Percentiles rank a stretch among this genome's conserved stretches.
phyloP scores from a whole-genome alignment of 2,329 filamentous ascomycete genomes.

The Fusarium nodosum region DNA sequence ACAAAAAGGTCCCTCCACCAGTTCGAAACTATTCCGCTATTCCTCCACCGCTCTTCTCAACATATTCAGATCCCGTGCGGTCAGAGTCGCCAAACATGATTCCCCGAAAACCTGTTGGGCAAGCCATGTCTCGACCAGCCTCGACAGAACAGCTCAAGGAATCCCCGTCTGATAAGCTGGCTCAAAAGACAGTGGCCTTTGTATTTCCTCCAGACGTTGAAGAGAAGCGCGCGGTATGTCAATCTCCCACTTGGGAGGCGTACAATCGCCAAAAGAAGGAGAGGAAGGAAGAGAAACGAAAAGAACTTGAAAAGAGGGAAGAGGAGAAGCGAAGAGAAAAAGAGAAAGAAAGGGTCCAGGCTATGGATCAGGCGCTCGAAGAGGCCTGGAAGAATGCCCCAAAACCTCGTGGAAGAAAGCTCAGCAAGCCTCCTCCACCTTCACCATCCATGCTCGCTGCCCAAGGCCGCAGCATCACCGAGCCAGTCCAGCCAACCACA shows the following conservation, averaged over 20 bases:
- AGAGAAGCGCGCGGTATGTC: constrained; percentile 62
- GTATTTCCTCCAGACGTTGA: constrained; percentile 51
- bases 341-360: constrained; percentile 35
- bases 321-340: constrained; percentile 50
- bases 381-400: constrained; percentile 44
- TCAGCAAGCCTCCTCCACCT: constrained; percentile 53
- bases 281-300: constrained; percentile 63
- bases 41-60: constrained; percentile 40
- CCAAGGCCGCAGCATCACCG: constrained; percentile 42
- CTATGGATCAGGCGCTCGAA: constrained; percentile 42
- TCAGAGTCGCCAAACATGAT: constrained; percentile 34
- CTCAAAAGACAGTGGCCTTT: constrained; percentile 53
- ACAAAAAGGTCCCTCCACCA: constrained; percentile 43
- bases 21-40: constrained; percentile 46
- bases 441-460: constrained; percentile 23
- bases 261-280: constrained; percentile 67
- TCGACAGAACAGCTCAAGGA: constrained; percentile 28
- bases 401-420: constrained; percentile 48
- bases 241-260: constrained; percentile 73
- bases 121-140: constrained; percentile 16
- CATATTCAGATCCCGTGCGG: constrained; percentile 25
- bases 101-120: constrained; percentile 37
- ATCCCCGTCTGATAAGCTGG: constrained; percentile 40
- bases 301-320: constrained; percentile 56
- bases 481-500: constrained; percentile 25